Evolutionary conservation across 345 rosid species (phyloP), one percentile per base, ranked within the genome.

Genomic region (Chamaenerion angustifolium): DNA sequence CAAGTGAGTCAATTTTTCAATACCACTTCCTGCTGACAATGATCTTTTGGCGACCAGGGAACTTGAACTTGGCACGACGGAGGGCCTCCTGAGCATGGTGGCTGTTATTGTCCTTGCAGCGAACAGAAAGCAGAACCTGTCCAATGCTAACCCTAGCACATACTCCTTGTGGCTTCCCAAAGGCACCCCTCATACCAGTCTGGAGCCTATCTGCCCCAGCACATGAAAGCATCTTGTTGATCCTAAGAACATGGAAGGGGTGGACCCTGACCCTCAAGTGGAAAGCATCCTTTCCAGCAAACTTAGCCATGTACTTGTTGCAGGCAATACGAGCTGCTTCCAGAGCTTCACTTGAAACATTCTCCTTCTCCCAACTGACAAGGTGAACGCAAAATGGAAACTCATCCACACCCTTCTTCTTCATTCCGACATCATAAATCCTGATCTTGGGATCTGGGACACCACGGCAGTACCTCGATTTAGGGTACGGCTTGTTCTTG

Each of bases 161-260:
- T 18, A 69, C 61, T 9, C 81, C 81, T 42, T 64, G 81, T 4
- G 81, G 81, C 58, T 76, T 76, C 3, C 81, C 81, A 46, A 72
- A 76, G 31, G 81, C 81, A 59, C 81, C 81, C 50, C 76, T 67
- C 78, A 72, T 76, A 13, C 78, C 81, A 57, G 78, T 76, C 60
- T 76, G 78, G 42, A 76, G 81, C 71, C 81, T 69, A 67, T 76
- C 76, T 56, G 81, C 78, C 55, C 81, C 81, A n/a, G 81, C 81
- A 57, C 78, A 72, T 1, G 81, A 76, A 70, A 76, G 81, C 81
- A 76, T 76, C 71, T 76, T 70, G 64, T 76, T 76, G 57, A 76
- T 72, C 15, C 81, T 68, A 51, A 76, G 54, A 40, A 76, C 81
- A 68, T 72, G 81, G 70, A 72, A 76, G 16, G 76, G 78, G 56